Evolutionary conservation across 805 yeast species (phyloP).

Genomic region (Martiniozyma abietophila): DNA sequence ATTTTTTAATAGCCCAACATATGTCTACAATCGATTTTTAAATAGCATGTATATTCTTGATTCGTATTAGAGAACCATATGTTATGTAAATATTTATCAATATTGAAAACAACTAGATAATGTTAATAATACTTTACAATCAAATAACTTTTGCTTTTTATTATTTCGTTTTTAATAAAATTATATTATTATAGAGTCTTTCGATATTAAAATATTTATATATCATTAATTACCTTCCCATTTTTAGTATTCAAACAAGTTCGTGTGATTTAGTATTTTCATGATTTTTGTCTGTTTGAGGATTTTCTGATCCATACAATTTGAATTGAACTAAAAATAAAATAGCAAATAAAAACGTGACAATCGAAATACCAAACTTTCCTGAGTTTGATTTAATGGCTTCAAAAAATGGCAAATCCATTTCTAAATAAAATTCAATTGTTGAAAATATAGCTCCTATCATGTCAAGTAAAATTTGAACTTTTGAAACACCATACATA

Average conservation of each 20-base stretch:
- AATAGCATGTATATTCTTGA: too few relatives aligned
- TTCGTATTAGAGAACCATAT: too few relatives aligned
- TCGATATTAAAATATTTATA: background rate
- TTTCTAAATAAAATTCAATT: conserved; percentile 33
- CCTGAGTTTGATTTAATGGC: conserved; percentile 33
- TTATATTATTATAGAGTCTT: background rate
- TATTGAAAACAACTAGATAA: too few relatives aligned
- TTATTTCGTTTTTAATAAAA: background rate
- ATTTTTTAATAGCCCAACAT: background rate
- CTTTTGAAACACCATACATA: conserved; percentile 36
- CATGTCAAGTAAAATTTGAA: conserved; percentile 33
- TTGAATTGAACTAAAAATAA: conserved; percentile 23
- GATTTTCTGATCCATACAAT: conserved; percentile 14
- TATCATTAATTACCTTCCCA: background rate
- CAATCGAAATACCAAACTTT: conserved; percentile 33
- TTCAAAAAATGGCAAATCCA: conserved; percentile 15
- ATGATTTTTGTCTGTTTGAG: conserved; percentile 3
- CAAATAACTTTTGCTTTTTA: background rate
- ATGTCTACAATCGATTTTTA: too few relatives aligned
- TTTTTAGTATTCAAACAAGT: too few relatives aligned
- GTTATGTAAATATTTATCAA: too few relatives aligned
- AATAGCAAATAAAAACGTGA: conserved; percentile 25
- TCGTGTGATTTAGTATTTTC: too few relatives aligned
- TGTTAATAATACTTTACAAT: too few relatives aligned
- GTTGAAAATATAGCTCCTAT: conserved; percentile 33